Evolutionary conservation across 108 stramenopile species (phyloP), one percentile per base, ranked within the genome.

Genomic region (Fragilariopsis cylindrus): DNA sequence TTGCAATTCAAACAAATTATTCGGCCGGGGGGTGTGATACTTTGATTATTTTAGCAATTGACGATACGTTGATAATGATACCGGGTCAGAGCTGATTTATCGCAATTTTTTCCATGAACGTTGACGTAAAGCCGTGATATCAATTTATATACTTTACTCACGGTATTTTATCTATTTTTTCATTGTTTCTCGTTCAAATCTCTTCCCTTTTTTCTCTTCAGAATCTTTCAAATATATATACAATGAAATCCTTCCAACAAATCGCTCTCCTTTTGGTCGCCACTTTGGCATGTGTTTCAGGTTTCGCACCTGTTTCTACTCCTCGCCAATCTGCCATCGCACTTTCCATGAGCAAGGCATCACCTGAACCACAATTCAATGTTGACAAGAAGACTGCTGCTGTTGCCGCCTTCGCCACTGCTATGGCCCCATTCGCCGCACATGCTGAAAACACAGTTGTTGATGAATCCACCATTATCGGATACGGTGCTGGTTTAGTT

Each of bases 401-500:
- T 39, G 64, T 93, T 69, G 88, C 89, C 72, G 92, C 89, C 9
- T 89, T 93, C 73, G 88, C 90, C 81, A 90, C 92, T 57, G 90
- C 90, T 69, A 85, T 93, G 86, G 92, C 92, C 60, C 92, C 92
- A 8, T 83, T 93, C 53, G 92, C 92, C 16, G 92, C 92, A 42
- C 85, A 92, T 4, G 92, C 92, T 71, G 86, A 85, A 44, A 42
- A 39, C 43, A 30, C 30, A 30, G 70, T 65, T 53, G 73, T 93
- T 52, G 92, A 92, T 81, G 88, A 93, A 81, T 88, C 78, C 65
- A 84, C 85, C 65, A 79, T 93, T 11, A 88, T 93, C 69, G 92
- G 92, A 84, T 90, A 89, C 75, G 92, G 92, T 67, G 90, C 90
- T 49, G 92, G 92, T 69, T 83, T 93, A 57, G 92, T 93, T 57